Percentiles rank a stretch among this genome's conserved stretches.
phyloP scores from a whole-genome alignment of 2,329 filamentous ascomycete species.

The Alternaria consortialis region DNA sequence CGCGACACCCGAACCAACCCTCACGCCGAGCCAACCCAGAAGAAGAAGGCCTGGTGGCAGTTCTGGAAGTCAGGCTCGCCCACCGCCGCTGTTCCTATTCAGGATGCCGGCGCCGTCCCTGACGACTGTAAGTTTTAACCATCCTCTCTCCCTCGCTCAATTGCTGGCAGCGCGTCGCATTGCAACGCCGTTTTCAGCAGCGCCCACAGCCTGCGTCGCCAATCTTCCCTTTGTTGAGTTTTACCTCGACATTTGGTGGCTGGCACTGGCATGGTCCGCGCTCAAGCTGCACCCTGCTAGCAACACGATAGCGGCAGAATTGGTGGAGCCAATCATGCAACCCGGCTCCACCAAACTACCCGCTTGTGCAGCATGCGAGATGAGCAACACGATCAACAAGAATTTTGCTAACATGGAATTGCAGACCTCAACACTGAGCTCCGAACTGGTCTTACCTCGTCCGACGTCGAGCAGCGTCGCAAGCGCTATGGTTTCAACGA shows the following conservation, averaged over 20 bases:
- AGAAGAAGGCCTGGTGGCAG: slow-evolving; percentile 65
- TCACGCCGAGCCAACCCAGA: slow-evolving; percentile 56
- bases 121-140: slow-evolving; percentile 58
- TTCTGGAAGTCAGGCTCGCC: slow-evolving; percentile 60
- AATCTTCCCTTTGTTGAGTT: slow-evolving; percentile 19
- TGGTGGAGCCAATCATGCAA: slow-evolving; percentile 32
- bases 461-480: slow-evolving; percentile 70
- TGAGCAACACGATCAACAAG: slow-evolving; percentile 9
- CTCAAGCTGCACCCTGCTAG: slow-evolving; percentile 25
- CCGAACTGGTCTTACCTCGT: slow-evolving; percentile 66
- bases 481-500: slow-evolving; percentile 76
- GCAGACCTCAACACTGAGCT: slow-evolving; percentile 70
- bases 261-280: slow-evolving; percentile 22
- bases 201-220: background rate
- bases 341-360: slow-evolving; percentile 27
- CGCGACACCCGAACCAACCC: slow-evolving; percentile 65
- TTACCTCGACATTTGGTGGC: slow-evolving; percentile 17
- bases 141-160: background rate
- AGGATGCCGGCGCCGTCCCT: slow-evolving; percentile 59
- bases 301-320: slow-evolving; percentile 19
- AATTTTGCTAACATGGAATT: slow-evolving; percentile 50
- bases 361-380: slow-evolving; percentile 17
- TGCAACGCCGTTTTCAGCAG: background rate
- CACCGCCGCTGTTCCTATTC: slow-evolving; percentile 37
- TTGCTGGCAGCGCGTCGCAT: background rate